These are phyloP conservation scores for Pseudogymnoascus sp. DNA, from an alignment of 2,329 filamentous ascomycete genomes.

Conservation along the genomic window DNA sequence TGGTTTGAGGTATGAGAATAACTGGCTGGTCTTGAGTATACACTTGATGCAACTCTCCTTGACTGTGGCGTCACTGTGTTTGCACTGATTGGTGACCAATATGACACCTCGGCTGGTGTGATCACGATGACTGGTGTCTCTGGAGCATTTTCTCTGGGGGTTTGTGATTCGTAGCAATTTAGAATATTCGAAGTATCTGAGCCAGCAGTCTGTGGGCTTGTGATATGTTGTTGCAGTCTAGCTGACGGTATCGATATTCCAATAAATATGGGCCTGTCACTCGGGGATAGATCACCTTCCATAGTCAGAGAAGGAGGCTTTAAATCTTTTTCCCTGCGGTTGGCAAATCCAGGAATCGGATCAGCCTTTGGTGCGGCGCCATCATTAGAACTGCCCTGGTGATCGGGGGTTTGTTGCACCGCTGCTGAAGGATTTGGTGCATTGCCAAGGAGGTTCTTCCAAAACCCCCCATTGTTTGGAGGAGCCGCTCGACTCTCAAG, in stretches of 20 bases:
- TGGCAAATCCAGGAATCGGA: neutral
- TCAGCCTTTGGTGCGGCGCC: neutral
- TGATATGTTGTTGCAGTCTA: slow-evolving; percentile 35
- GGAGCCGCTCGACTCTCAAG: slow-evolving; percentile 35
- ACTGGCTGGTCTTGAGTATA: slow-evolving; percentile 50
- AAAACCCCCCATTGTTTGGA: slow-evolving; percentile 19
- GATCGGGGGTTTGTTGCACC: neutral
- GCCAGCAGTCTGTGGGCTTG: slow-evolving; percentile 39
- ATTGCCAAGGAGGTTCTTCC: slow-evolving; percentile 17
- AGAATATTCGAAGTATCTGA: slow-evolving; percentile 21
- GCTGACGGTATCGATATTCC: slow-evolving; percentile 57
- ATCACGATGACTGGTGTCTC: slow-evolving; percentile 43
- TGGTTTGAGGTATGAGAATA: slow-evolving; percentile 23
- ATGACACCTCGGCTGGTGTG: slow-evolving; percentile 36
- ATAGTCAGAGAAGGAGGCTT: slow-evolving; percentile 11
- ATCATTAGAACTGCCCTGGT: neutral
- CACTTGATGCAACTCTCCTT: slow-evolving; percentile 19
- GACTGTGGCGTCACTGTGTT: slow-evolving; percentile 13
- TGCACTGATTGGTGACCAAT: slow-evolving; percentile 23
- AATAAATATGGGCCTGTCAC: slow-evolving; percentile 63
- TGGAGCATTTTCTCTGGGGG: slow-evolving; percentile 16
- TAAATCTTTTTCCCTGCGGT: neutral
- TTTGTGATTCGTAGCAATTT: slow-evolving; percentile 19
- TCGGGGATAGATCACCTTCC: slow-evolving; percentile 50
- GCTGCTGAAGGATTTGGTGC: neutral